A percentile compares a stretch with the other conserved stretches of the same genome.
These are phyloP conservation scores for Barbatosphaeria neglecta DNA, from an alignment of 495 filamentous ascomycete species.

Conservation along the genomic window DNA sequence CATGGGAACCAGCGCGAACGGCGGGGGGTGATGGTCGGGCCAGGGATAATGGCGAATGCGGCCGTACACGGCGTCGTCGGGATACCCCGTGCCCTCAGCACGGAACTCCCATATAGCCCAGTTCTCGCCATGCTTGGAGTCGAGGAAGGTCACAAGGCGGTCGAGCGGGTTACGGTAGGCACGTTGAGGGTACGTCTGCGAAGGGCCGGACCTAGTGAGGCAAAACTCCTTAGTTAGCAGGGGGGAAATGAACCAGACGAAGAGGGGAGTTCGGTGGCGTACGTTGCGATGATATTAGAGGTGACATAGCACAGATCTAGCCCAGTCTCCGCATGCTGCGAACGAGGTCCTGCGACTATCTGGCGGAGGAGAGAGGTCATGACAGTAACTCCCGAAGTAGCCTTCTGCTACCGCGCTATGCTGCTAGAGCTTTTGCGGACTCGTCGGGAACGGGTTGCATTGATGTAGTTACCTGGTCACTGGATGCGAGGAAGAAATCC, in stretches of 20 bases:
- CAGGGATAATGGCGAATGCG: conserved; percentile 84
- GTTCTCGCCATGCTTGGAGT: conserved; percentile 64
- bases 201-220: conserved; percentile 59
- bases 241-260: neutral
- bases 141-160: conserved; percentile 71
- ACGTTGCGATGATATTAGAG: conserved; percentile 56
- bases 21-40: conserved; percentile 95
- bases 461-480: no score
- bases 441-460: no score
- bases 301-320: conserved; percentile 96
- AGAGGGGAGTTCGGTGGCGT: conserved; percentile 17
- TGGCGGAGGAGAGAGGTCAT: conserved; percentile 46
- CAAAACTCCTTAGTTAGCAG: conserved; percentile 1
- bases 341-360: conserved; percentile 62
- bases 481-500: no score
- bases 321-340: conserved; percentile 71
- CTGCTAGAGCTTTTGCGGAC: neutral
- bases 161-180: conserved; percentile 90
- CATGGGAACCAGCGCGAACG: conserved; percentile 73
- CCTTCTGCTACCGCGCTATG: neutral
- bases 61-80: conserved; percentile 73
- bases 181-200: conserved; percentile 72
- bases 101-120: conserved; percentile 98
- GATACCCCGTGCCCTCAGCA: conserved; percentile 91
- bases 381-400: neutral